Conservation (phyloP, 2,329 filamentous ascomycete species). For the Colletotrichum kahawae region DNA sequence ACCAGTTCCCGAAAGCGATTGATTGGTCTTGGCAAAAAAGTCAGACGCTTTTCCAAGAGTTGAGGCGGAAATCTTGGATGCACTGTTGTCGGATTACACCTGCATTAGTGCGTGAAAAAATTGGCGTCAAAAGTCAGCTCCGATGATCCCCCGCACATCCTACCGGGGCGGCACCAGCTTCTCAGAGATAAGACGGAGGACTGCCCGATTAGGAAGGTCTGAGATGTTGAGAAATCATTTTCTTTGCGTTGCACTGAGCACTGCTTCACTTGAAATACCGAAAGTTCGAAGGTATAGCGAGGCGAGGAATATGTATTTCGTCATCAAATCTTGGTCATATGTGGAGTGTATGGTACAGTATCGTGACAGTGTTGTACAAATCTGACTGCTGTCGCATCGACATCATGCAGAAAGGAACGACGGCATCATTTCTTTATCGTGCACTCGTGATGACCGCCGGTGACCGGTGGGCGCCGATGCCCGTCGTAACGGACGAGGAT, state of each 20-base stretch:
- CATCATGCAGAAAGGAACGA: neutral
- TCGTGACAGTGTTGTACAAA: neutral
- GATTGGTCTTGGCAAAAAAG: neutral
- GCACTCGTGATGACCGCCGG: neutral
- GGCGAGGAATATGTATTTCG: neutral
- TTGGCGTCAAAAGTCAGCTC: neutral
- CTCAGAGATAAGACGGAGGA: slow-evolving; percentile 11
- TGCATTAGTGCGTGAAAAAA: slow-evolving; percentile 9
- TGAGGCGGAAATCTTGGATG: neutral
- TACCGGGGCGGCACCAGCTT: neutral
- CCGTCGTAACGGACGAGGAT: neutral
- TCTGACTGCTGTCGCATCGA: neutral
- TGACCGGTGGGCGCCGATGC: slow-evolving; percentile 4
- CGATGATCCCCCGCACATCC: slow-evolving; percentile 1
- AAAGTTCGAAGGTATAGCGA: neutral
- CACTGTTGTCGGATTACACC: slow-evolving; percentile 8
- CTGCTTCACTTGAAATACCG: neutral
- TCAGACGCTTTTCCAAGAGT: neutral
- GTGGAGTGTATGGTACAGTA: neutral
- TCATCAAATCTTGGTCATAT: neutral
- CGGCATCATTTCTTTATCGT: neutral
- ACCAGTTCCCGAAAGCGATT: neutral
- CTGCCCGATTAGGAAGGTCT: slow-evolving; percentile 14
- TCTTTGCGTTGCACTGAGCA: neutral
- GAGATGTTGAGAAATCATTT: neutral